Conservation (phyloP, 805 yeast genomes). For the Scheffersomyces stipitis region DNA sequence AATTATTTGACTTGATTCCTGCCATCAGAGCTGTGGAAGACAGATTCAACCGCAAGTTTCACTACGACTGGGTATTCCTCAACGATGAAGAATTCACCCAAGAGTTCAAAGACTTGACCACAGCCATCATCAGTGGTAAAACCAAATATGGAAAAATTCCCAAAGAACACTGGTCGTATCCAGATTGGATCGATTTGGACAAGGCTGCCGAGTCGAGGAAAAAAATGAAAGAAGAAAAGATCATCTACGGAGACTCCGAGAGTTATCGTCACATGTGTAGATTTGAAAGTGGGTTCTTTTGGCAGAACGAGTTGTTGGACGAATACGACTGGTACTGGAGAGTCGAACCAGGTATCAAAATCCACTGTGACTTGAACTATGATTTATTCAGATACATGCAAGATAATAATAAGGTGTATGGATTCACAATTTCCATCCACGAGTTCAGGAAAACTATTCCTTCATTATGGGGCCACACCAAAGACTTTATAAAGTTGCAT, state of each 20-base stretch:
- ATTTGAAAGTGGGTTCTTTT: slow-evolving; percentile 87
- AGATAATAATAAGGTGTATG: slow-evolving; percentile 74
- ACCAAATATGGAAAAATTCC: slow-evolving; percentile 80
- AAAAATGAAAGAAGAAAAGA: slow-evolving; percentile 52
- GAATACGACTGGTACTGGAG: slow-evolving; percentile 92
- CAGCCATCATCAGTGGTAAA: slow-evolving; percentile 75
- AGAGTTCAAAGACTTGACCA: slow-evolving; percentile 72
- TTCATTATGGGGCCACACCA: slow-evolving; percentile 75
- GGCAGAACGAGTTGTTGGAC: slow-evolving; percentile 66
- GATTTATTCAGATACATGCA: slow-evolving; percentile 85
- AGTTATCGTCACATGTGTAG: slow-evolving; percentile 92
- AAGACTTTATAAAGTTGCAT: slow-evolving; percentile 59
- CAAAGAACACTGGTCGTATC: slow-evolving; percentile 82
- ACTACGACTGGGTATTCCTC: slow-evolving; percentile 94
- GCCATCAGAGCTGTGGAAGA: slow-evolving; percentile 82
- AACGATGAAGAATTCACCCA: slow-evolving; percentile 85
- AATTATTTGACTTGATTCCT: slow-evolving; percentile 56
- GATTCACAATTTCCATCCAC: slow-evolving; percentile 79
- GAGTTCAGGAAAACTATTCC: slow-evolving; percentile 87
- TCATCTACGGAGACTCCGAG: slow-evolving; percentile 72
- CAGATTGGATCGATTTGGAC: slow-evolving; percentile 73
- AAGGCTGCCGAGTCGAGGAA: slow-evolving; percentile 68
- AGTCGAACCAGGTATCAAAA: slow-evolving; percentile 82
- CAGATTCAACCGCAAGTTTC: slow-evolving; percentile 74
- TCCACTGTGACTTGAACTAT: slow-evolving; percentile 78